Evolutionary conservation across 495 filamentous ascomycete species (phyloP).

Genomic region (Penicillium cosmopolitanum): DNA sequence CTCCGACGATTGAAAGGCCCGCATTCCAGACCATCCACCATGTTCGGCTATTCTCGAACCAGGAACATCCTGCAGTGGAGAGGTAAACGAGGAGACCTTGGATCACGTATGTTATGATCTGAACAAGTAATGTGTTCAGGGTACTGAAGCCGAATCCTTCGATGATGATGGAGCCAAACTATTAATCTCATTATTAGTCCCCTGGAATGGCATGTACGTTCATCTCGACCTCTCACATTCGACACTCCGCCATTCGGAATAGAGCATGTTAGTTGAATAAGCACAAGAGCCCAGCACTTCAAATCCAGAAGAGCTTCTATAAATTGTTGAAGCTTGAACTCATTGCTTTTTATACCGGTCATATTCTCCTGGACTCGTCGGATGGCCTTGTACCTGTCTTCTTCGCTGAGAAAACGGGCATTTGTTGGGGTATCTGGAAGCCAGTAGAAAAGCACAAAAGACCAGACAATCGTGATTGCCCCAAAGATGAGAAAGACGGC

Average conservation of each 20-base stretch:
- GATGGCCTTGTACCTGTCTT: constrained; percentile 44
- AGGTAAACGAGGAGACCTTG: constrained; percentile 13
- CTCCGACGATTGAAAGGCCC: constrained; percentile 5
- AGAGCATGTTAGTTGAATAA: not conserved
- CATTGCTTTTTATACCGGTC: not conserved
- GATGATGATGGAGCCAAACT: constrained; percentile 16
- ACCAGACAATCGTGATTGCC: constrained; percentile 54
- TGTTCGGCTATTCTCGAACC: constrained; percentile 16
- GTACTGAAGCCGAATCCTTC: constrained; percentile 19
- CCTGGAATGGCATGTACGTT: not conserved
- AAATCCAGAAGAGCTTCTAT: not conserved
- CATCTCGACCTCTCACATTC: not conserved
- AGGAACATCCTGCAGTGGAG: constrained; percentile 13
- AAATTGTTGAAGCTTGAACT: not conserved
- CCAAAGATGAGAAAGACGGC: constrained; percentile 63
- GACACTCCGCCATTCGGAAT: not conserved
- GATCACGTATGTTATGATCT: constrained; percentile 2
- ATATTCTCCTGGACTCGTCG: not conserved
- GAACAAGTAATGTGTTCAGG: constrained; percentile 15
- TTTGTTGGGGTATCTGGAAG: constrained; percentile 56
- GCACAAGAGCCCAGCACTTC: not conserved
- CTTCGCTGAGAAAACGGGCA: constrained; percentile 55
- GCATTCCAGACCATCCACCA: constrained; percentile 16
- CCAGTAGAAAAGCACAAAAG: constrained; percentile 44
- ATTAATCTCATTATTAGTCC: not conserved